phyloP scores from a whole-genome alignment of 768 basidiomycete species.

The Tulasnella sp. region DNA sequence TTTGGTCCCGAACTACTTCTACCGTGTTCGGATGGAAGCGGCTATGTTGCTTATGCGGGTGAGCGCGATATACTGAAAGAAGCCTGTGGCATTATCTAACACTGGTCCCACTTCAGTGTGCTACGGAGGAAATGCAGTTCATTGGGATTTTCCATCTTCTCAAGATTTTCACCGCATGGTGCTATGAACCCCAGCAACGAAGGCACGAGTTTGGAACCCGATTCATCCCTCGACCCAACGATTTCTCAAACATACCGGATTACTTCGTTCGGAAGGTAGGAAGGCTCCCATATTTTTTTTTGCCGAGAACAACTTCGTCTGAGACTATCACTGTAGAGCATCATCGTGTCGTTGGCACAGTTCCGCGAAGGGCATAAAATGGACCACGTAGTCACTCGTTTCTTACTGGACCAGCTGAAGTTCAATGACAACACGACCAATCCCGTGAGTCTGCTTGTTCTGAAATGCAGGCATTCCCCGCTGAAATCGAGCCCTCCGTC shows the following conservation, averaged over 20 bases:
- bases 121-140: constrained; percentile 78
- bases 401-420: constrained; percentile 88
- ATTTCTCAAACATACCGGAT: constrained; percentile 87
- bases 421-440: constrained; percentile 96
- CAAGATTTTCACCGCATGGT: constrained; percentile 90
- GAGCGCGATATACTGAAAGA: constrained; percentile 23
- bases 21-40: constrained; percentile 93
- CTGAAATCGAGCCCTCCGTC: background rate
- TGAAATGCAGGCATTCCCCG: background rate
- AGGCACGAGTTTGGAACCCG: constrained; percentile 82
- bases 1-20: constrained; percentile 94
- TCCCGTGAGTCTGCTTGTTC: constrained; percentile 56
- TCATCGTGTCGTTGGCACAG: constrained; percentile 81
- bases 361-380: constrained; percentile 86
- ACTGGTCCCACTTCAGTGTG: constrained; percentile 60
- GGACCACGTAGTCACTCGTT: constrained; percentile 76
- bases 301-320: background rate
- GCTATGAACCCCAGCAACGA: constrained; percentile 82
- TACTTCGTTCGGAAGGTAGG: constrained; percentile 94
- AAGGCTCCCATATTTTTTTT: constrained; percentile 26
- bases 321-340: constrained; percentile 51
- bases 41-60: constrained; percentile 77
- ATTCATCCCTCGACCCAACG: constrained; percentile 93
- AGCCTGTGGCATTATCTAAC: constrained; percentile 7
- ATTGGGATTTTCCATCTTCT: constrained; percentile 93